A percentile compares a stretch with the other conserved stretches of the same genome.
These are phyloP conservation scores for Salix udensis DNA, from an alignment of 345 rosid genomes.

Conservation along the genomic window DNA sequence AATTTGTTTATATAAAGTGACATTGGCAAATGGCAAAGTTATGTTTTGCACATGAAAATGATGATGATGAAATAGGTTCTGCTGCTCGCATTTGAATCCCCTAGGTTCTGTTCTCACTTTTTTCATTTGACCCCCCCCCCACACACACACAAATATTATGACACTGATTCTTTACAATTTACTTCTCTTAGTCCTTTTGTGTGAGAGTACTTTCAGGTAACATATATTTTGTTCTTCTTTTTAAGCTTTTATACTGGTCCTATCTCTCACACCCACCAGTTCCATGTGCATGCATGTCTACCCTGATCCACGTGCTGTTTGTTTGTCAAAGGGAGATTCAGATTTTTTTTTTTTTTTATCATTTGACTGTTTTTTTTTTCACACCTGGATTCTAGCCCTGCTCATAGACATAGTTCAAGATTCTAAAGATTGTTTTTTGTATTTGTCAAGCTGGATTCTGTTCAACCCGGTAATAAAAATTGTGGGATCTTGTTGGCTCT, in stretches of 20 bases:
- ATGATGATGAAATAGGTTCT: not conserved
- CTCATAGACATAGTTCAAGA: not conserved
- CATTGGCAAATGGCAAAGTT: not conserved
- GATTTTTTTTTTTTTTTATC: too few species aligned
- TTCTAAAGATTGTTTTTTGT: not conserved
- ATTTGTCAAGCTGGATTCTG: slow-evolving; percentile 7
- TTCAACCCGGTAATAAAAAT: not conserved
- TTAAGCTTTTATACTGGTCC: not conserved
- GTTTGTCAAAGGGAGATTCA: not conserved
- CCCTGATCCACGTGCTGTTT: not conserved
- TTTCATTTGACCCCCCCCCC: not conserved
- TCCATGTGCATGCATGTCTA: not conserved
- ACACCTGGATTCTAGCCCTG: not conserved
- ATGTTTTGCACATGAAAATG: not conserved
- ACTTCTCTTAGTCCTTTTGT: not conserved
- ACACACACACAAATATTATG: not conserved
- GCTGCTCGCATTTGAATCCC: too few species aligned
- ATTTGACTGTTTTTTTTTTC: not conserved
- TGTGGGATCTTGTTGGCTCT: slow-evolving; percentile 13
- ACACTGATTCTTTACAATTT: not conserved
- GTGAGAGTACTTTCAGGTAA: not conserved
- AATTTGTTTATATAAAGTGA: not conserved
- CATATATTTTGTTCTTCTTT: not conserved
- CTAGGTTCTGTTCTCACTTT: too few species aligned
- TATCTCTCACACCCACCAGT: not conserved